A percentile compares a stretch with the other conserved stretches of the same genome.
Evolutionary conservation across 768 basidiomycete species (phyloP).

Genomic region (Suillus weaverae): DNA sequence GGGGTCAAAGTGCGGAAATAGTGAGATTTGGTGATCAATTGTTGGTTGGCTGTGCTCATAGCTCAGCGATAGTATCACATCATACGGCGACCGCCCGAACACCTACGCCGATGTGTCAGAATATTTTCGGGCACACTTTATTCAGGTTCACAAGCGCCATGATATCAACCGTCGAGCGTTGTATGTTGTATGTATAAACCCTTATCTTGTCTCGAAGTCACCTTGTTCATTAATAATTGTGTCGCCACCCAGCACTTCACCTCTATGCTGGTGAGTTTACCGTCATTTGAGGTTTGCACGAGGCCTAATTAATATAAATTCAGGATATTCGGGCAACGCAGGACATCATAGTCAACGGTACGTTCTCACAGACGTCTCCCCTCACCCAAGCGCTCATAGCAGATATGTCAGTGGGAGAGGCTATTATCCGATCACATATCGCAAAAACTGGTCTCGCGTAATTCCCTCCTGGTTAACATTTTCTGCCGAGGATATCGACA

Average conservation of each 20-base stretch:
- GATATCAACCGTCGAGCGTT: constrained; percentile 59
- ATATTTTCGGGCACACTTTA: constrained; percentile 85
- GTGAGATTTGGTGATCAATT: constrained; percentile 43
- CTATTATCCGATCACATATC: constrained; percentile 66
- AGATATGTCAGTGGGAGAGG: constrained; percentile 54
- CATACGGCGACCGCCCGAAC: constrained; percentile 72
- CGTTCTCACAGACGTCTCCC: constrained; percentile 18
- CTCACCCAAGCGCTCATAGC: constrained; percentile 6
- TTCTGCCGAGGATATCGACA: not conserved
- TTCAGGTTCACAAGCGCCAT: constrained; percentile 69
- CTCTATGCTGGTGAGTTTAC: constrained; percentile 58
- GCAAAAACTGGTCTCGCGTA: constrained; percentile 47
- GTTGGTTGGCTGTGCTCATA: constrained; percentile 4
- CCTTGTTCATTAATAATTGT: constrained; percentile 5
- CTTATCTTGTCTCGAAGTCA: not conserved
- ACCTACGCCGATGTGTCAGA: constrained; percentile 67
- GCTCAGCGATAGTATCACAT: constrained; percentile 58
- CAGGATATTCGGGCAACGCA: constrained; percentile 71
- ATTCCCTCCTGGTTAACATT: not conserved
- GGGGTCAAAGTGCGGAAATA: constrained; percentile 74
- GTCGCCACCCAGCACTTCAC: constrained; percentile 56
- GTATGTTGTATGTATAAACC: constrained; percentile 53
- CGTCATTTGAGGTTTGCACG: constrained; percentile 6
- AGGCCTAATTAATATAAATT: constrained; percentile 3
- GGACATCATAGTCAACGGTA: constrained; percentile 62